Conservation (phyloP, 2,329 filamentous ascomycete species). For the Cyphellophora europaea region DNA sequence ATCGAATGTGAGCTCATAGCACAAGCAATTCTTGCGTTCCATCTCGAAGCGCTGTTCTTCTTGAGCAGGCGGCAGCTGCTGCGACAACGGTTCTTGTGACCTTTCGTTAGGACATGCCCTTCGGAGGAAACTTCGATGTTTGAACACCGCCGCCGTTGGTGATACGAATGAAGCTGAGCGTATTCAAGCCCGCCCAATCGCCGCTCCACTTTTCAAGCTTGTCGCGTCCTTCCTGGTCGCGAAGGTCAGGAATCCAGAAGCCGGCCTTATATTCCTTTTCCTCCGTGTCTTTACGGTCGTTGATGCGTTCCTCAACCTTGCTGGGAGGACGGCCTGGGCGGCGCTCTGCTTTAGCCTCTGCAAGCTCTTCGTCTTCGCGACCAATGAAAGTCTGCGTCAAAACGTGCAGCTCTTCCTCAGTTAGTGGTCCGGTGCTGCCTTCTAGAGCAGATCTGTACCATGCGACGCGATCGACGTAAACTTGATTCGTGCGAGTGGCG, state of each 20-base stretch:
- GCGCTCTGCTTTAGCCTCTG: constrained; percentile 52
- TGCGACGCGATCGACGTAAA: constrained; percentile 57
- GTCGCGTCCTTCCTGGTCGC: constrained; percentile 53
- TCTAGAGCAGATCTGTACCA: constrained; percentile 62
- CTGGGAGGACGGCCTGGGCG: constrained; percentile 63
- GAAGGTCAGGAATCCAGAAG: constrained; percentile 71
- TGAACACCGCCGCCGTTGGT: constrained; percentile 54
- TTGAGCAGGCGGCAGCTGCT: no score
- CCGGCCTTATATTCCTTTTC: constrained; percentile 73
- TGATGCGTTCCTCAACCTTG: constrained; percentile 67
- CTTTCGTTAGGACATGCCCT: constrained; percentile 40
- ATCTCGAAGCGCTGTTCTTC: no score
- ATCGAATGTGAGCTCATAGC: no score
- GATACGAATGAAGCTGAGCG: constrained; percentile 68
- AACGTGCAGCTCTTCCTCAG: constrained; percentile 29
- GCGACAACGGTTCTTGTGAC: no score
- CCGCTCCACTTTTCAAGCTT: constrained; percentile 69
- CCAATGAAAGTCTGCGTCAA: constrained; percentile 50
- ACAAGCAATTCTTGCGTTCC: no score
- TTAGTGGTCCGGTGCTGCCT: constrained; percentile 23
- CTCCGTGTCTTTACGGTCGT: constrained; percentile 60
- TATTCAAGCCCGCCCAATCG: constrained; percentile 70
- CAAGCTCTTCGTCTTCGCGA: constrained; percentile 6
- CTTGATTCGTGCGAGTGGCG: constrained; percentile 64
- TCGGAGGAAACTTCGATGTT: constrained; percentile 71